Percentiles rank a stretch among this genome's conserved stretches.
Conservation (phyloP, 306 rosid species). For the Corylus americana region DNA sequence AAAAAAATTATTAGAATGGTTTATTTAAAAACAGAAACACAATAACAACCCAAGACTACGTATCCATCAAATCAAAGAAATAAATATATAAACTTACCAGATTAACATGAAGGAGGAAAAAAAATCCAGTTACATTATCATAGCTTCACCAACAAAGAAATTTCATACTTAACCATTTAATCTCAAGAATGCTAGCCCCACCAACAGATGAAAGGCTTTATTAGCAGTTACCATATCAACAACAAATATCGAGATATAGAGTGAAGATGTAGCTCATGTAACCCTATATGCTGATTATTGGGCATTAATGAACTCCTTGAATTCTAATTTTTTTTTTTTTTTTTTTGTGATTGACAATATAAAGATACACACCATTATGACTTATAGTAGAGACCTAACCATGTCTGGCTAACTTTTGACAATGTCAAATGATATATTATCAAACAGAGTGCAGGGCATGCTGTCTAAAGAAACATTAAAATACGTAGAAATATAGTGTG, state of each 20-base stretch:
- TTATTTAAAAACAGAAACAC: background rate
- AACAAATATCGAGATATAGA: background rate
- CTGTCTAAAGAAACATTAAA: background rate
- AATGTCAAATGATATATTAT: background rate
- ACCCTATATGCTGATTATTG: background rate
- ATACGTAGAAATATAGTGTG: background rate
- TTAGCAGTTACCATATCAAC: background rate
- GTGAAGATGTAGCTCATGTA: slow-evolving; percentile 28
- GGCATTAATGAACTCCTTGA: slow-evolving; percentile 13
- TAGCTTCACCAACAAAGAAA: background rate
- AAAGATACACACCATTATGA: slow-evolving; percentile 10
- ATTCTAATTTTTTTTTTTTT: background rate
- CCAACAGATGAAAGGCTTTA: background rate
- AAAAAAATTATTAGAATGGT: background rate
- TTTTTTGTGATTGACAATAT: slow-evolving; percentile 19
- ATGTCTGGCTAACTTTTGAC: slow-evolving; percentile 3
- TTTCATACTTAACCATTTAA: too few relatives aligned
- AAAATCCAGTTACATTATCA: too few relatives aligned
- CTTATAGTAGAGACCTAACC: slow-evolving; percentile 4
- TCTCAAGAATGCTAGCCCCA: background rate
- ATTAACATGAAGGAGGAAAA: too few relatives aligned
- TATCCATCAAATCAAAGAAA: background rate
- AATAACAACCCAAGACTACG: background rate
- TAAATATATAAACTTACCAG: background rate
- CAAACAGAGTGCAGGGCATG: background rate